Base-by-base conservation (phyloP, 805 yeast genomes). In the Tetrapisispora arboricola region DNA sequence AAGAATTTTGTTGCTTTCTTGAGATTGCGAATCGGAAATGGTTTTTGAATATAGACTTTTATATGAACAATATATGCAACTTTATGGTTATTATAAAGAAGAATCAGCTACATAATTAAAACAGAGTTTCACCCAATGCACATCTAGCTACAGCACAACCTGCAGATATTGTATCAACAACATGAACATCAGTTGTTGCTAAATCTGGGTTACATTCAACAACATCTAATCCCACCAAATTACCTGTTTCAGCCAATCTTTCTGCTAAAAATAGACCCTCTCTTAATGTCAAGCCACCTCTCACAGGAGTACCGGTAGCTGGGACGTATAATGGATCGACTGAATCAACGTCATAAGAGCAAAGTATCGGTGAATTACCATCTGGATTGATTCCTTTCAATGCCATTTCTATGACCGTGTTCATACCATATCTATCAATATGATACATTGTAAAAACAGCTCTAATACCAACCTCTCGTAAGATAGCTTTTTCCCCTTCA, bases 241-340 rank as follows among this genome's bases (percentile, higher is more conserved):
- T 75, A n/a, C 96, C 96, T 21, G 94, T 76, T 55, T 78, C 85
- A 8, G 96, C 96, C 26, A 88, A 70, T 49, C 90, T 92, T 66
- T 90, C 98, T 45, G 88, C 92, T 40, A 90, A 65, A 59, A 82
- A 90, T 60, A 92, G 72, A 38, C 96, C 96, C 65, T 90, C 98
- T 66, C 98, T 76, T 63, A 90, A 72, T 8, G 96, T 80, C 49
- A 90, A 70, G 3, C 98, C 98, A 49, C 97, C 97, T 61, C 95
- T 79, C 13, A 90, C 98, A 32, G 96, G 90, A 1, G 98, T 92
- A 41, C 98, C 98, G 1, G 98, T 90, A 30, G 96, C 95, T 16
- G 96, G 96, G 12, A 92, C 96, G 57, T 70, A 87, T 46, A 78
- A 72, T 36, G 97, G 97, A 64, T 90, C 98, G 44, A 92, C 80